These are phyloP conservation scores for Tuber borchii DNA, from an alignment of 495 filamentous ascomycete species.

Conservation along the genomic window DNA sequence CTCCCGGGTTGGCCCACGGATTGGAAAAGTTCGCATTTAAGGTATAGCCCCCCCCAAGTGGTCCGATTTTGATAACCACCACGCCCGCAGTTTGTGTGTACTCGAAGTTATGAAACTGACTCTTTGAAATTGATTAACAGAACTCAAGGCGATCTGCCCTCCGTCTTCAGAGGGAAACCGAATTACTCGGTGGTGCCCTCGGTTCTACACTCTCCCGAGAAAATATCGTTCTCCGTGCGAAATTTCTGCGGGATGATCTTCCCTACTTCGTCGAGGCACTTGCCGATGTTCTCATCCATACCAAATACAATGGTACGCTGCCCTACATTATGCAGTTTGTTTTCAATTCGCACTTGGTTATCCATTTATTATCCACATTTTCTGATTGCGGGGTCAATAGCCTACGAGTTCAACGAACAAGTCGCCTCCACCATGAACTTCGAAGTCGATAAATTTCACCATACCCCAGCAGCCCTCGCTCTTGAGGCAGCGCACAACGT, in stretches of 20 bases:
- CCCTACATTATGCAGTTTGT: slow-evolving; percentile 22
- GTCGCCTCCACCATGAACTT: slow-evolving; percentile 63
- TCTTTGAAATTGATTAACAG: slow-evolving; percentile 47
- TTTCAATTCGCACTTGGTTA: slow-evolving; percentile 10
- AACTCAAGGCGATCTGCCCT: slow-evolving; percentile 82
- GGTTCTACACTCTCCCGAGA: slow-evolving; percentile 81
- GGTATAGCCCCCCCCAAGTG: slow-evolving; percentile 50
- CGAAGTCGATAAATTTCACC: slow-evolving; percentile 61
- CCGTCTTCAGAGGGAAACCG: slow-evolving; percentile 86
- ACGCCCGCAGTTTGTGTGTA: background rate
- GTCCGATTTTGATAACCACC: background rate
- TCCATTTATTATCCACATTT: slow-evolving; percentile 23
- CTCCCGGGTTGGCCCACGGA: slow-evolving; percentile 81
- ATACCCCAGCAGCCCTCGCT: slow-evolving; percentile 63
- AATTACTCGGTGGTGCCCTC: slow-evolving; percentile 86
- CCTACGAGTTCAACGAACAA: slow-evolving; percentile 81
- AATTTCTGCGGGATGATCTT: slow-evolving; percentile 88
- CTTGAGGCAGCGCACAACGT: slow-evolving; percentile 76
- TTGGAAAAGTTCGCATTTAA: slow-evolving; percentile 94
- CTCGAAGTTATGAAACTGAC: slow-evolving; percentile 4
- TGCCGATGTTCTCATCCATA: slow-evolving; percentile 78
- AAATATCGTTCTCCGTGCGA: slow-evolving; percentile 82
- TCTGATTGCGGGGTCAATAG: slow-evolving; percentile 47
- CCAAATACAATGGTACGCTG: slow-evolving; percentile 72
- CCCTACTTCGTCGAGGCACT: slow-evolving; percentile 97